Conservation (phyloP, 176 grass and related monocot genomes). For the Triticum monococcum region DNA sequence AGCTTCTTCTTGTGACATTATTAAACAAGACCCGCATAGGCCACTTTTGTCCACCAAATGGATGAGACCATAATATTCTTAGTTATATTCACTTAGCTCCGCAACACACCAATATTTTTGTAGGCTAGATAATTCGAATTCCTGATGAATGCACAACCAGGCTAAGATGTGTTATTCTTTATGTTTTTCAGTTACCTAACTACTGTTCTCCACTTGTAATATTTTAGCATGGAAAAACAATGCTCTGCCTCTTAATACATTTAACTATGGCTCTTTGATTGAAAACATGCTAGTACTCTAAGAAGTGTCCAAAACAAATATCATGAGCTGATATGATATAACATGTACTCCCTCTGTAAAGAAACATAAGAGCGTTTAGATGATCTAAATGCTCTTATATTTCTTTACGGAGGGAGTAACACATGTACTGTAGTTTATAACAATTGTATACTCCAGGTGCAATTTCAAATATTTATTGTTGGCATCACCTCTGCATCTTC, state of each 20-base stretch:
- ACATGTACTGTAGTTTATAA: not conserved
- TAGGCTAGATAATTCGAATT: slow-evolving; percentile 8
- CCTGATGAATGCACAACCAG: not conserved
- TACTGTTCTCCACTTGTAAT: slow-evolving; percentile 13
- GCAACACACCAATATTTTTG: not conserved
- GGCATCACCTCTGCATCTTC: not conserved
- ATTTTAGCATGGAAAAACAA: not conserved
- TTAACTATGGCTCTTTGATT: not conserved
- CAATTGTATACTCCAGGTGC: not conserved
- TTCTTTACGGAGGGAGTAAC: not conserved
- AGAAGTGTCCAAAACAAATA: slow-evolving; percentile 17
- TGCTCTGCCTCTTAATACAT: not conserved
- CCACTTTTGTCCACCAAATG: slow-evolving; percentile 10
- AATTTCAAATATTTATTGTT: not conserved
- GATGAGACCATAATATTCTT: slow-evolving; percentile 12
- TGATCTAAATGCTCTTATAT: no score
- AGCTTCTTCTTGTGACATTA: slow-evolving; percentile 3
- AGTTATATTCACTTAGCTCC: slow-evolving; percentile 7
- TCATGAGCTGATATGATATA: not conserved
- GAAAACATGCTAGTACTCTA: not conserved
- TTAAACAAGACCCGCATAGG: not conserved
- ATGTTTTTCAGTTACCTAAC: not conserved
- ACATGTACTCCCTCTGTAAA: not conserved
- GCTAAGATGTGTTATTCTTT: not conserved
- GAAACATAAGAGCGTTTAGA: no score